These are phyloP conservation scores for Metarhizium sp. DNA, from an alignment of 2,329 filamentous ascomycete species.

Conservation along the genomic window DNA sequence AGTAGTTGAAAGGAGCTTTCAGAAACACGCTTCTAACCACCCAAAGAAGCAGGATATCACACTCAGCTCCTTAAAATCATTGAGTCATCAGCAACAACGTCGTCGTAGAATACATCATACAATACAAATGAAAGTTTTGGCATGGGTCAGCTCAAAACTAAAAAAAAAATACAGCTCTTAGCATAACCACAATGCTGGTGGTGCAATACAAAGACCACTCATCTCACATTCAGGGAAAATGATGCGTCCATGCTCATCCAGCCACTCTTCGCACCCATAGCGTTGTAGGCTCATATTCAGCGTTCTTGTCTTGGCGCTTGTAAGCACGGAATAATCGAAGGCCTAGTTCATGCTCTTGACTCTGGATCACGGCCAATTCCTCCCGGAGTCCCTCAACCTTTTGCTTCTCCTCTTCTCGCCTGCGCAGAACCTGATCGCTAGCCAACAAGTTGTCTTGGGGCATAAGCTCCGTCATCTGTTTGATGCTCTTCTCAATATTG, in stretches of 20 bases:
- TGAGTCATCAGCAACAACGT: not conserved
- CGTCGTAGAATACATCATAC: not conserved
- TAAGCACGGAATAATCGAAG: slow-evolving; percentile 65
- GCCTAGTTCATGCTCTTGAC: slow-evolving; percentile 71
- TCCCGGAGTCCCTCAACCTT: slow-evolving; percentile 57
- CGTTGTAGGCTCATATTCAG: slow-evolving; percentile 54
- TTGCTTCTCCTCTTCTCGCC: slow-evolving; percentile 47
- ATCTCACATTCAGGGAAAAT: not conserved
- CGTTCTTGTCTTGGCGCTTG: slow-evolving; percentile 63
- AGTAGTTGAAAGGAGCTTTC: not conserved
- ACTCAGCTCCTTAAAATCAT: not conserved
- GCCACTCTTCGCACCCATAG: slow-evolving; percentile 76
- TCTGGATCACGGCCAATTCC: slow-evolving; percentile 63
- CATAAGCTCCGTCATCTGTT: slow-evolving; percentile 71
- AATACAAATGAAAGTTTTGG: not conserved
- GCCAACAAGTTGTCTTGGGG: slow-evolving; percentile 60
- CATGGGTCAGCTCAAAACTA: not conserved
- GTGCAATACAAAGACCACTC: not conserved
- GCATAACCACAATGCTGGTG: not conserved
- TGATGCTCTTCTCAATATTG: slow-evolving; percentile 64
- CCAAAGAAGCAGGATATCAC: not conserved
- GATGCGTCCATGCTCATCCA: slow-evolving; percentile 29
- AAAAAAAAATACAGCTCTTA: not conserved
- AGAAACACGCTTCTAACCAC: not conserved
- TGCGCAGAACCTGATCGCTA: slow-evolving; percentile 51